Base-by-base conservation (phyloP, 495 filamentous ascomycete genomes). In the Talaromyces stipitatus region DNA sequence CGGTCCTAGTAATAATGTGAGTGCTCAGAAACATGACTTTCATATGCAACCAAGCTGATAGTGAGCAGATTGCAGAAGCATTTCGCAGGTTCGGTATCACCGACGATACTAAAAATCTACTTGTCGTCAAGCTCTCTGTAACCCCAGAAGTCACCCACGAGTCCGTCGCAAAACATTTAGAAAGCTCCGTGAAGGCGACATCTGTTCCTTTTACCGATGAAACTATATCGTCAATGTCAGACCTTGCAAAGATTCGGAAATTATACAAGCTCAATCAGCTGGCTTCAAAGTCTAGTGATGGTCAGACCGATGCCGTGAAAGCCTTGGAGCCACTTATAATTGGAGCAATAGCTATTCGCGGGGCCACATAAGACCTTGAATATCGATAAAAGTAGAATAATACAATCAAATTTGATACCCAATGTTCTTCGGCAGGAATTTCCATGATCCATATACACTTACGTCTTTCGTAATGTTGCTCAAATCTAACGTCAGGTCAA, bases 51-150 rank as follows among this genome's bases (percentile, higher is more conserved):
- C 9, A 5, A 50, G 56, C 69, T 72, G 59, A 76, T 60, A 24
- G 23, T 43, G 8, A 20, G 33, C 64, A 96, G 91, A 97, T 98
- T 62, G 81, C 90, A 41, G 90, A 96, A 61, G 85, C 90, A 4
- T 96, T 96, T 72, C 85, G 89, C 24, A 85, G 85, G 55, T 95
- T 94, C 64, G 94, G 94, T 43, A 85, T 97, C 56, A 66, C 78
- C 2, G 80, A 89, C 27, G 74, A 73, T 14, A 96, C 87, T 6
- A 83, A 79, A 27, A 68, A 81, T 60, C 69, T 98, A 14, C 71
- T 96, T 50, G 81, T 87, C 41, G 77, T 96, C 58, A 97, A 96
- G 70, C 76, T 97, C 46, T 72, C 60, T 24, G 59, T 69, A 23
- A 64, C 69, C 7, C 69, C 75, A 32, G 70, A 73, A 27, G 77